These are phyloP conservation scores for Plasmodium chabaudi DNA, from an alignment of 169 alveolate genomes.

Conservation along the genomic window DNA sequence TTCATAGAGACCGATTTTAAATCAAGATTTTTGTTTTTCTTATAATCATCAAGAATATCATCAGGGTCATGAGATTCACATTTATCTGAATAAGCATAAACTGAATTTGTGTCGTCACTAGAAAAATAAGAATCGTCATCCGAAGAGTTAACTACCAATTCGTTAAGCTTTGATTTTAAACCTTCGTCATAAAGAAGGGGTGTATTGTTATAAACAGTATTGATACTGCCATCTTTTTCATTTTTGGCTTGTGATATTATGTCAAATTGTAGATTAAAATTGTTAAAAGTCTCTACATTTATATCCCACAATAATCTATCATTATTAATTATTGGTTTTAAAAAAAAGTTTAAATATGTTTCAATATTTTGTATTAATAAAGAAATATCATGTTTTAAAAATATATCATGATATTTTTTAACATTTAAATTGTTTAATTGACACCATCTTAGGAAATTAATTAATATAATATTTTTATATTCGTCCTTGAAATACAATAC, in stretches of 20 bases:
- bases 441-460: conserved; percentile 72
- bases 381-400: conserved; percentile 63
- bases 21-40: not conserved
- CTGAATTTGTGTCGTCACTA: conserved; percentile 16
- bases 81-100: conserved; percentile 19
- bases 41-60: not conserved
- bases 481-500: conserved; percentile 53
- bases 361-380: conserved; percentile 21
- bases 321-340: conserved; percentile 64
- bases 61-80: not conserved
- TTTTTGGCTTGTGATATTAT: not conserved
- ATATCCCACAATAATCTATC: conserved; percentile 76
- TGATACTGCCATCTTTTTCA: not conserved
- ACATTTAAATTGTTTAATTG: conserved; percentile 70
- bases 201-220: not conserved
- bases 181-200: conserved; percentile 2
- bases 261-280: not conserved
- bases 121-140: conserved; percentile 4
- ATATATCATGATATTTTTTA: conserved; percentile 67
- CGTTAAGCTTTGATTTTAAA: conserved; percentile 31
- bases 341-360: conserved; percentile 57
- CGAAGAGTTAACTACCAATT: conserved; percentile 57
- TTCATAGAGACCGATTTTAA: not conserved
- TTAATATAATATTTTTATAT: conserved; percentile 67
- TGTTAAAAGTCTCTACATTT: conserved; percentile 17